Evolutionary conservation across 352 stramenopile genomes (phyloP).

Genomic region (Pythium folliculosum): DNA sequence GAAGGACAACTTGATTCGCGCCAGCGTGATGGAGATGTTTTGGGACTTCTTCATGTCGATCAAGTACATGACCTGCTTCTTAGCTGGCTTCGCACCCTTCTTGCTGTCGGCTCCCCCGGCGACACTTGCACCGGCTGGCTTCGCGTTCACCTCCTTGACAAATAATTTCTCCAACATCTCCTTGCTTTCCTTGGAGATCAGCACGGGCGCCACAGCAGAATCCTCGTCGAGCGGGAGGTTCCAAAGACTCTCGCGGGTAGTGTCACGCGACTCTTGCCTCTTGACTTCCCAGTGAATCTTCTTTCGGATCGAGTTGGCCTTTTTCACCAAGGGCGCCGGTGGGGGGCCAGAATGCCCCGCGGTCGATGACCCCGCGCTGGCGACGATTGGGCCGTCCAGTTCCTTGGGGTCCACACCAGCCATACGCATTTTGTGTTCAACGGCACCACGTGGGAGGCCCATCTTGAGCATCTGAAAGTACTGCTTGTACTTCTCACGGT

Average conservation of each 20-base stretch:
- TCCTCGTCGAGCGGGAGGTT: slow-evolving; percentile 46
- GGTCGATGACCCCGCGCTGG: slow-evolving; percentile 29
- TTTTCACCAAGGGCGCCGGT: slow-evolving; percentile 34
- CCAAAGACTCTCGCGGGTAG: slow-evolving; percentile 70
- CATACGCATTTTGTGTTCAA: slow-evolving; percentile 87
- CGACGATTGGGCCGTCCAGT: slow-evolving; percentile 54
- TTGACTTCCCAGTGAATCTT: slow-evolving; percentile 86
- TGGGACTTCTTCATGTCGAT: slow-evolving; percentile 90
- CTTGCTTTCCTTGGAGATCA: slow-evolving; percentile 72
- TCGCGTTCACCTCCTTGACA: slow-evolving; percentile 63
- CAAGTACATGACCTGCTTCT: slow-evolving; percentile 73
- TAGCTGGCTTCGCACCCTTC: slow-evolving; percentile 37
- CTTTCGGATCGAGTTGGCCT: slow-evolving; percentile 79
- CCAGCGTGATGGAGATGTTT: slow-evolving; percentile 85
- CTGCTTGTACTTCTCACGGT: slow-evolving; percentile 77
- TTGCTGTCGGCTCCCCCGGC: slow-evolving; percentile 23
- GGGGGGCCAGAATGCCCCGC: slow-evolving; percentile 21
- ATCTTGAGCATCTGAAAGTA: slow-evolving; percentile 87
- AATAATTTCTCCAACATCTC: slow-evolving; percentile 79
- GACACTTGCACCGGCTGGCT: slow-evolving; percentile 30
- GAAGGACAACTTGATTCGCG: slow-evolving; percentile 73
- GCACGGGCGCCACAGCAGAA: slow-evolving; percentile 37
- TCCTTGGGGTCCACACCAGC: slow-evolving; percentile 66
- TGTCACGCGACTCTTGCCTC: slow-evolving; percentile 35
- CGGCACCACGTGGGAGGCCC: slow-evolving; percentile 67